These are phyloP conservation scores for Fusarium ramigenum DNA, from an alignment of 2,329 filamentous ascomycete genomes.

Conservation along the genomic window DNA sequence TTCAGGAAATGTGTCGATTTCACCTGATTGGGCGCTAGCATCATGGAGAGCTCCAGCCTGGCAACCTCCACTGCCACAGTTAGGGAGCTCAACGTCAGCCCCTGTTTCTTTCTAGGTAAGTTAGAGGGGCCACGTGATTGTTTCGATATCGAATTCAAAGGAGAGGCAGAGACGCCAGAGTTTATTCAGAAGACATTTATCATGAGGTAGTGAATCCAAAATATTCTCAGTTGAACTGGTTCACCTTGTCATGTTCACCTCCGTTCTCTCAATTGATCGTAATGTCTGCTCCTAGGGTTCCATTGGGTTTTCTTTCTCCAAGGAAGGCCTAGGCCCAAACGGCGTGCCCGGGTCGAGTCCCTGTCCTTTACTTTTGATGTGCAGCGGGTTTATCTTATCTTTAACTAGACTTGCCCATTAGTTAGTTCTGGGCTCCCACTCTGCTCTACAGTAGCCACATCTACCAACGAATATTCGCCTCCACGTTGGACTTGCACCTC, in stretches of 20 bases:
- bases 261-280: not conserved
- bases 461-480: slow-evolving; percentile 27
- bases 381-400: slow-evolving; percentile 28
- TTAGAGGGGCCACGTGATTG: slow-evolving; percentile 34
- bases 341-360: slow-evolving; percentile 34
- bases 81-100: slow-evolving; percentile 10
- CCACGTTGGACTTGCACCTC: slow-evolving; percentile 11
- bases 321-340: not conserved
- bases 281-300: not conserved
- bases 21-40: slow-evolving; percentile 40
- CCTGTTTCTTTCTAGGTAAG: not conserved
- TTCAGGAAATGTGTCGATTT: slow-evolving; percentile 50
- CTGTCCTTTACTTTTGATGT: slow-evolving; percentile 26
- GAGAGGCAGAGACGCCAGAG: not conserved
- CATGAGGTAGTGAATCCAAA: not conserved
- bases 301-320: slow-evolving; percentile 4
- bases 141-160: not conserved
- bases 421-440: not conserved
- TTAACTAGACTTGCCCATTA: not conserved
- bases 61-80: not conserved
- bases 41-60: slow-evolving; percentile 36
- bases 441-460: slow-evolving; percentile 39
- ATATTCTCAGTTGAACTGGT: not conserved
- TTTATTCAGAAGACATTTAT: not conserved
- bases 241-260: not conserved